Conservation (phyloP, 768 basidiomycete genomes). For the Pisolithus orientalis region DNA sequence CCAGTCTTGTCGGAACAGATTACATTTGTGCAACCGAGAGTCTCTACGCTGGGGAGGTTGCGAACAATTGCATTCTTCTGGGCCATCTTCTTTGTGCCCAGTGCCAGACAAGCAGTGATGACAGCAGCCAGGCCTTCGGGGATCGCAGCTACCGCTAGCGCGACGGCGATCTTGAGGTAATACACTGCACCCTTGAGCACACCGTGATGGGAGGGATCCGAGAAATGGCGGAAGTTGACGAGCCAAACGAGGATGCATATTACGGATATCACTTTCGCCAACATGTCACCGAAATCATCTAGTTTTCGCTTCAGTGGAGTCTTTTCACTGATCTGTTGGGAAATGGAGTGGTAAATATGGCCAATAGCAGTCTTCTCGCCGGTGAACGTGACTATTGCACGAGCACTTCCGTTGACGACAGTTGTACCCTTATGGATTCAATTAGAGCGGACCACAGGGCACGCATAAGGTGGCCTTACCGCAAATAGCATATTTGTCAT, state of each 20-base stretch:
- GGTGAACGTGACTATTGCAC: conserved; percentile 82
- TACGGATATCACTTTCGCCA: conserved; percentile 95
- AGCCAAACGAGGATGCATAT: conserved; percentile 98
- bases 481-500: conserved; percentile 97
- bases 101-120: conserved; percentile 92
- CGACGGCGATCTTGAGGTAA: conserved; percentile 99
- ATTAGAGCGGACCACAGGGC: no score
- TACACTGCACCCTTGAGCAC: conserved; percentile 91
- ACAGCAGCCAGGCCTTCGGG: conserved; percentile 98
- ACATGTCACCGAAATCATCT: conserved; percentile 96
- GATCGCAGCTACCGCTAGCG: conserved; percentile 97
- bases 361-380: conserved; percentile 89
- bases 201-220: conserved; percentile 90
- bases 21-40: conserved; percentile 94
- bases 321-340: conserved; percentile 89
- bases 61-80: conserved; percentile 97
- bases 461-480: conserved; percentile 31
- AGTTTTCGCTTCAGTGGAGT: conserved; percentile 96
- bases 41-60: conserved; percentile 95
- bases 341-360: conserved; percentile 95
- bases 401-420: conserved; percentile 88
- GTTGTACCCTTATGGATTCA: conserved; percentile 69
- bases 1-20: conserved; percentile 99
- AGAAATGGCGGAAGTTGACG: conserved; percentile 94
- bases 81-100: conserved; percentile 99